phyloP scores from a whole-genome alignment of 306 rosid species.

The Vigna reflexopilosa region DNA sequence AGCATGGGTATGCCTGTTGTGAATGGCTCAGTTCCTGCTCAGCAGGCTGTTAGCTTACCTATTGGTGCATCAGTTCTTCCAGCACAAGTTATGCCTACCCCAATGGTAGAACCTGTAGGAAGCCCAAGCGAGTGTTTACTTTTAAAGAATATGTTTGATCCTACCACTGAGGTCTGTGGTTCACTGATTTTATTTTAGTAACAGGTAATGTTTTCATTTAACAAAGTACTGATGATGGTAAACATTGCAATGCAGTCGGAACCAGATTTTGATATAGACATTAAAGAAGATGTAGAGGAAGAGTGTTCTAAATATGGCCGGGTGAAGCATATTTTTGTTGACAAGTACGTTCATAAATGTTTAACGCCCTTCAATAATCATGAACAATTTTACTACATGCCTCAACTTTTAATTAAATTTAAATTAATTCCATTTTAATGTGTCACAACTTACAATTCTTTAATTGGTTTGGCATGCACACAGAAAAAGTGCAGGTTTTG shows the following conservation, averaged over 20 bases:
- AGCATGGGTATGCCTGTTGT: slow-evolving; percentile 76
- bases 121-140: slow-evolving; percentile 88
- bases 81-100: slow-evolving; percentile 57
- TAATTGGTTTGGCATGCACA: slow-evolving; percentile 19
- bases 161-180: slow-evolving; percentile 77
- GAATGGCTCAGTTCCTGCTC: slow-evolving; percentile 78
- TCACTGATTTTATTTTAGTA: slow-evolving; percentile 24
- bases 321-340: slow-evolving; percentile 93
- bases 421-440: background rate
- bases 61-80: slow-evolving; percentile 63
- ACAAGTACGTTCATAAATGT: slow-evolving; percentile 73
- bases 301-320: slow-evolving; percentile 94
- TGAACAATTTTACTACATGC: background rate
- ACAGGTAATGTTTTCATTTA: slow-evolving; percentile 30
- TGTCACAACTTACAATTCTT: slow-evolving; percentile 1
- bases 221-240: slow-evolving; percentile 32
- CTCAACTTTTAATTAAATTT: background rate
- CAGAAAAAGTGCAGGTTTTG: slow-evolving; percentile 95
- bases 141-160: slow-evolving; percentile 97
- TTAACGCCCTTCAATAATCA: background rate
- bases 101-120: slow-evolving; percentile 73
- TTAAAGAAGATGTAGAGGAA: slow-evolving; percentile 94
- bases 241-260: slow-evolving; percentile 66
- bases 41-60: slow-evolving; percentile 66
- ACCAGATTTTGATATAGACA: slow-evolving; percentile 88